Evolutionary conservation across 352 stramenopile genomes (phyloP), one percentile per base, ranked within the genome.

Genomic region (Globisporangium yorkense): DNA sequence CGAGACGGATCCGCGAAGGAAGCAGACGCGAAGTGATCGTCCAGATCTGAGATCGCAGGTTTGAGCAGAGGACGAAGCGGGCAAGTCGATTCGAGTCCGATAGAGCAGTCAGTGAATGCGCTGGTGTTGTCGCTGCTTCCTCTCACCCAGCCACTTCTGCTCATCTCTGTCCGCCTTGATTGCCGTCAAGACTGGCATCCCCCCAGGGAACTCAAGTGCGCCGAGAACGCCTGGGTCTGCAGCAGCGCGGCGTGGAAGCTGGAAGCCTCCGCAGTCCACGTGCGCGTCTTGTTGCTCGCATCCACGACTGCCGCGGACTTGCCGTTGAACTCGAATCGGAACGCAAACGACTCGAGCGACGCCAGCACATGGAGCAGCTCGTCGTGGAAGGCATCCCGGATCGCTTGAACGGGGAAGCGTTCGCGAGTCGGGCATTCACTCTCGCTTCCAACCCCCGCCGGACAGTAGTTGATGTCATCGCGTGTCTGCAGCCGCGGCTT

Each of bases 141-240:
- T 37, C 33, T 37, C 33, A 6, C 1, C 8, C 33, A 37, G 8
- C 3, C 33, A 37, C 33, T 9, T 37, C 8, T 37, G 1, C 8
- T 9, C 33, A 37, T 9, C 8, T 37, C 6, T 37, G 33, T 9
- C 1, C 33, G 33, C 33, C 33, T 37, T 37, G 8, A 3, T 10
- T 37, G 5, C 33, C 33, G 33, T 37, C 33, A 37, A 37, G 5
- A 37, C 33, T 10, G 33, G 33, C 33, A 10, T 37, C 33, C 33
- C 33, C 33, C 33, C 33, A 37, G 33, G 27, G 20, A 40, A 7
- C 66, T 68, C 6, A 77, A 56, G 31, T 77, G 68, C n/a, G 70
- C 73, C 5, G 78, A 87, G 52, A 84, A 75, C 7, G 78, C 78
- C 59, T 88, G 78, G 5, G 70, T 87, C 41, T 84, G 78, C 18